These are phyloP conservation scores for Cardamine chenopodiifolia DNA, from an alignment of 345 rosid species.

Conservation along the genomic window DNA sequence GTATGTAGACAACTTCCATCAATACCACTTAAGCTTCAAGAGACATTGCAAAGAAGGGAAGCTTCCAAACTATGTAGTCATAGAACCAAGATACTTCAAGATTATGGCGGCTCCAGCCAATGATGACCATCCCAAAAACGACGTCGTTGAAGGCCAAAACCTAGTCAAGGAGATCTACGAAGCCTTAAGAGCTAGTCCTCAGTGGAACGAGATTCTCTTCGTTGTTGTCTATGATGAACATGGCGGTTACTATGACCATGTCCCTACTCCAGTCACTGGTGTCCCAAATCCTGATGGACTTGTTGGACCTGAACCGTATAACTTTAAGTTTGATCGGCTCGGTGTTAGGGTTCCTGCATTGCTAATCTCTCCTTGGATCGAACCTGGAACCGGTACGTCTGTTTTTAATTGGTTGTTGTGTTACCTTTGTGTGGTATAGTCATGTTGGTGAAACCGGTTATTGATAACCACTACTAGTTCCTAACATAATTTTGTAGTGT, in stretches of 20 bases:
- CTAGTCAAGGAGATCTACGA: slow-evolving; percentile 81
- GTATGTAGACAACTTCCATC: slow-evolving; percentile 71
- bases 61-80: slow-evolving; percentile 83
- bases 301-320: slow-evolving; percentile 60
- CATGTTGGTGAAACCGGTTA: slow-evolving; percentile 3
- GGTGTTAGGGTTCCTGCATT: slow-evolving; percentile 79
- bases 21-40: slow-evolving; percentile 66
- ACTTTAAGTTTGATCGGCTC: slow-evolving; percentile 78
- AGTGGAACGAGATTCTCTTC: slow-evolving; percentile 76
- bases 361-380: slow-evolving; percentile 84
- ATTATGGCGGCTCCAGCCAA: slow-evolving; percentile 60
- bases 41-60: slow-evolving; percentile 70
- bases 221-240: slow-evolving; percentile 75
- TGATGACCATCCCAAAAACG: slow-evolving; percentile 88
- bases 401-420: neutral
- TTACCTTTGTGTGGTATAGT: neutral
- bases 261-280: slow-evolving; percentile 71
- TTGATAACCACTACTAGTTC: neutral
- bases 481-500: slow-evolving; percentile 49
- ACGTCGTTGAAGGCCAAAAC: slow-evolving; percentile 73
- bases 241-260: slow-evolving; percentile 94
- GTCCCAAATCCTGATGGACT: slow-evolving; percentile 84
- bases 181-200: slow-evolving; percentile 78
- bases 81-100: slow-evolving; percentile 76
- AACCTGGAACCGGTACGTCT: slow-evolving; percentile 70